Evolutionary conservation across 768 basidiomycete species (phyloP).

Genomic region (Leccinum boreale): DNA sequence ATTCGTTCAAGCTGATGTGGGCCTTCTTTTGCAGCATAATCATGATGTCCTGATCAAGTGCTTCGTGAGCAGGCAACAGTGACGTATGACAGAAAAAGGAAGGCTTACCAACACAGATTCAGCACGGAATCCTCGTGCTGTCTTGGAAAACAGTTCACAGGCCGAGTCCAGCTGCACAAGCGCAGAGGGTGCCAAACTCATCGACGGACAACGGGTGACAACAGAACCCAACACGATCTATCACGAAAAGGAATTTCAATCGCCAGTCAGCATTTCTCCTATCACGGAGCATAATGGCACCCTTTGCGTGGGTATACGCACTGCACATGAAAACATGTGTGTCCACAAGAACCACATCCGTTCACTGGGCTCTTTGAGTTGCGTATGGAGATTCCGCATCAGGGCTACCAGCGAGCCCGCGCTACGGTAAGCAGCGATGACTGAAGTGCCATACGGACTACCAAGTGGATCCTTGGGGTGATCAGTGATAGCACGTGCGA

Average conservation of each 20-base stretch:
- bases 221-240: constrained; percentile 71
- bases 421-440: constrained; percentile 71
- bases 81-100: neutral
- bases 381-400: constrained; percentile 65
- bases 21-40: constrained; percentile 61
- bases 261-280: constrained; percentile 12
- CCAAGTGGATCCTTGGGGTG: constrained; percentile 72
- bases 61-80: constrained; percentile 9
- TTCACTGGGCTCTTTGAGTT: constrained; percentile 60
- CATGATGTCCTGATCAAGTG: constrained; percentile 53
- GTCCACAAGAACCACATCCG: constrained; percentile 57
- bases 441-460: constrained; percentile 69
- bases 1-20: constrained; percentile 61
- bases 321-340: constrained; percentile 58
- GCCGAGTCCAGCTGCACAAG: constrained; percentile 72
- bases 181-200: constrained; percentile 74
- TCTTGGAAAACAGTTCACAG: constrained; percentile 69
- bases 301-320: constrained; percentile 31
- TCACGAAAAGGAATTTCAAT: constrained; percentile 6
- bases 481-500: constrained; percentile 69
- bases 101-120: constrained; percentile 57
- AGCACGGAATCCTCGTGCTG: constrained; percentile 62
- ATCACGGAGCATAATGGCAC: constrained; percentile 8
- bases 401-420: constrained; percentile 68
- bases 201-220: constrained; percentile 74